Conservation (phyloP, 2,329 filamentous ascomycete species). For the Dothiorella sarmentorum region DNA sequence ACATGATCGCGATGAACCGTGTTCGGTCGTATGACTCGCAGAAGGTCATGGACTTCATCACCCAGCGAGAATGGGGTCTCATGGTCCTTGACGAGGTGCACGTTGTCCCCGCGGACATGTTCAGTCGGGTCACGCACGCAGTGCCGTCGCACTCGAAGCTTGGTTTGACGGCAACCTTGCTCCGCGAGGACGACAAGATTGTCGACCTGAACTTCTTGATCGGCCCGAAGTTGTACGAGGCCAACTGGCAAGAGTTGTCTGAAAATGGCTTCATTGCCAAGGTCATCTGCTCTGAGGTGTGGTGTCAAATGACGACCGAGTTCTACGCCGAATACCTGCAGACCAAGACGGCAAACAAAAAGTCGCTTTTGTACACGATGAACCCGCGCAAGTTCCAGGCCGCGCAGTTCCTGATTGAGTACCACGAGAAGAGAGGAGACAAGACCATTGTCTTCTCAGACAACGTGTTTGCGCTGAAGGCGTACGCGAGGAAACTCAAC, state of each 20-base stretch:
- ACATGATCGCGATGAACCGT: slow-evolving; percentile 93
- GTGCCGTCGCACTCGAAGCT: slow-evolving; percentile 96
- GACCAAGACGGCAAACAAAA: slow-evolving; percentile 60
- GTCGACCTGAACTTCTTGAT: slow-evolving; percentile 96
- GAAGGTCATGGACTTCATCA: slow-evolving; percentile 96
- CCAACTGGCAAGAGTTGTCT: slow-evolving; percentile 98
- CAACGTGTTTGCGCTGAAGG: slow-evolving; percentile 87
- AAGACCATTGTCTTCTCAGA: slow-evolving; percentile 99
- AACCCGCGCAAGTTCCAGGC: slow-evolving; percentile 97
- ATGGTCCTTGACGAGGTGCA: slow-evolving; percentile 98
- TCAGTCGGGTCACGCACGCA: slow-evolving; percentile 85
- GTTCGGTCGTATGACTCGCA: slow-evolving; percentile 87
- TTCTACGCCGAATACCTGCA: slow-evolving; percentile 93
- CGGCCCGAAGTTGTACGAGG: slow-evolving; percentile 94
- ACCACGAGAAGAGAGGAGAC: slow-evolving; percentile 89
- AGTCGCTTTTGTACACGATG: slow-evolving; percentile 83
- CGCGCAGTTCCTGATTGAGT: slow-evolving; percentile 96
- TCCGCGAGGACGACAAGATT: slow-evolving; percentile 98
- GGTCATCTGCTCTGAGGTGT: slow-evolving; percentile 97
- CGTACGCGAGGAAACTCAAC: slow-evolving; percentile 76
- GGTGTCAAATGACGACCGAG: slow-evolving; percentile 98
- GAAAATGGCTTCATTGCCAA: slow-evolving; percentile 95
- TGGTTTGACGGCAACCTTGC: slow-evolving; percentile 85
- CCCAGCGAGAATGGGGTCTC: slow-evolving; percentile 87
- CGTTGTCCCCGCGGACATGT: slow-evolving; percentile 95